Evolutionary conservation across 2,329 filamentous ascomycete genomes (phyloP).

Genomic region (Pseudopithomyces maydicus): DNA sequence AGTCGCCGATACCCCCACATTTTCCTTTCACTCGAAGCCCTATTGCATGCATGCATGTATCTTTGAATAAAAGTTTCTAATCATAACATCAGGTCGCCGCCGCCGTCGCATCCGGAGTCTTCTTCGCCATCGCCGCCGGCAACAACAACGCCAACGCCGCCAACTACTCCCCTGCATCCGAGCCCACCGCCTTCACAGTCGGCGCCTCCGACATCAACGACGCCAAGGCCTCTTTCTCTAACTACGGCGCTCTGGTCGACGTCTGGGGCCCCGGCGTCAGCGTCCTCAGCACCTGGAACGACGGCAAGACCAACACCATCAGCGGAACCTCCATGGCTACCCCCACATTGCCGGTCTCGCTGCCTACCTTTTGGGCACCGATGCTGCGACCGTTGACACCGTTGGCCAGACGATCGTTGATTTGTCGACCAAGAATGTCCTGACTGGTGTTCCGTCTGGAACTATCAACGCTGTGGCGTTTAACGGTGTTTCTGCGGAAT

Average conservation of each 20-base stretch:
- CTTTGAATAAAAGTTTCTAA: conserved; percentile 2
- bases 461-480: conserved; percentile 59
- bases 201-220: conserved; percentile 42
- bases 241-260: conserved; percentile 42
- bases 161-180: conserved; percentile 40
- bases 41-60: background rate
- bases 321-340: conserved; percentile 69
- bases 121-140: conserved; percentile 45
- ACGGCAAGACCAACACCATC: conserved; percentile 51
- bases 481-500: conserved; percentile 48
- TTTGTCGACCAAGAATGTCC: conserved; percentile 45
- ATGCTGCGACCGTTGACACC: conserved; percentile 43
- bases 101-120: conserved; percentile 39
- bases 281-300: conserved; percentile 52
- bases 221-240: conserved; percentile 39
- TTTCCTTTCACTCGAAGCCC: background rate
- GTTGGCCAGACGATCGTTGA: conserved; percentile 55
- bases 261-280: conserved; percentile 45
- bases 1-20: background rate
- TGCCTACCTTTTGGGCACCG: conserved; percentile 66
- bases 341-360: conserved; percentile 72
- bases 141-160: conserved; percentile 36
- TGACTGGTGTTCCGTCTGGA: conserved; percentile 47
- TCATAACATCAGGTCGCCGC: conserved; percentile 32
- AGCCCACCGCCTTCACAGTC: conserved; percentile 44